Percentiles rank a stretch among this genome's conserved stretches.
Conservation (phyloP, 176 grass and related monocot genomes). For the Melocanna baccifera region DNA sequence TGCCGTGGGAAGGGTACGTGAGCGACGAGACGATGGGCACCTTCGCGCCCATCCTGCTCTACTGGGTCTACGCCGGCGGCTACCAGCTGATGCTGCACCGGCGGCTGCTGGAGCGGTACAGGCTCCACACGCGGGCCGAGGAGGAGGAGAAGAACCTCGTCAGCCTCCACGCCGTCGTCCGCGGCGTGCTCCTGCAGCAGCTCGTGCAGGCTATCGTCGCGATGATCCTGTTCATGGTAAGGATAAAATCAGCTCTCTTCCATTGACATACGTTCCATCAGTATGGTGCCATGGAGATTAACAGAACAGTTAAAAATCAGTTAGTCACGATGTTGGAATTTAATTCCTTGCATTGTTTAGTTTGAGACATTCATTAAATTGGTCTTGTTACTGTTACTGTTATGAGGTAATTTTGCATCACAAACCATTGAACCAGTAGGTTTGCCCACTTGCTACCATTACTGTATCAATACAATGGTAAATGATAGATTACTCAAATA, state of each 20-base stretch:
- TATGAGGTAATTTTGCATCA: not conserved
- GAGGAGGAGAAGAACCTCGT: constrained; percentile 81
- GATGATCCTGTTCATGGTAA: constrained; percentile 80
- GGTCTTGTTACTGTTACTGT: not conserved
- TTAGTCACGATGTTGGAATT: not conserved
- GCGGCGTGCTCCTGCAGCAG: constrained; percentile 78
- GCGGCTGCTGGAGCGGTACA: constrained; percentile 58
- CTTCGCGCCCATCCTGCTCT: constrained; percentile 79
- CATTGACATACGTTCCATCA: not conserved
- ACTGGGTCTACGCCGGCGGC: constrained; percentile 73
- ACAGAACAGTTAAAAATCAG: not conserved
- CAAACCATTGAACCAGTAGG: not conserved
- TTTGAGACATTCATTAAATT: not conserved
- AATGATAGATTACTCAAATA: not conserved
- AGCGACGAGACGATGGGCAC: constrained; percentile 92
- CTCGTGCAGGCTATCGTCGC: constrained; percentile 71
- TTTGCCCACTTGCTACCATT: not conserved
- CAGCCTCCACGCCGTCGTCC: constrained; percentile 47
- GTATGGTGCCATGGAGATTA: not conserved
- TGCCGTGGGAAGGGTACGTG: constrained; percentile 74
- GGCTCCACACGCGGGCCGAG: constrained; percentile 69
- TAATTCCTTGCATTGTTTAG: not conserved
- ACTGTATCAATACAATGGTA: not conserved
- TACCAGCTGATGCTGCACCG: constrained; percentile 68
- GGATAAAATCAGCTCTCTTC: not conserved